Percentiles rank a stretch among this genome's conserved stretches.
Conservation (phyloP, 306 rosid species). For the Malus fusca region DNA sequence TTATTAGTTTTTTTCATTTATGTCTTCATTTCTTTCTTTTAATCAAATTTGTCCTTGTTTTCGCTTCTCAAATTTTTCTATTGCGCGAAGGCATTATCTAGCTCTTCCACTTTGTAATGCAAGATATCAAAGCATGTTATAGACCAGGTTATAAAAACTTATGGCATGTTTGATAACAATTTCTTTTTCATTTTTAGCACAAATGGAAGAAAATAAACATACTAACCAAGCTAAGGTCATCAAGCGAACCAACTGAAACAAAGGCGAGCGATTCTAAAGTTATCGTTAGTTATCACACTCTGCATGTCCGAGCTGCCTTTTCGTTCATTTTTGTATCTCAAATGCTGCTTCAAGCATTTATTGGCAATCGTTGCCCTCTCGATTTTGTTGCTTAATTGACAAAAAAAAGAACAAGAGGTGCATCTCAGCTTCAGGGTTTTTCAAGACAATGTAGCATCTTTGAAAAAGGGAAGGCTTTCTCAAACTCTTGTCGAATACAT, state of each 20-base stretch:
- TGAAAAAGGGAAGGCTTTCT: conserved; percentile 20
- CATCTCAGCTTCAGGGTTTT: conserved; percentile 55
- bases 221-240: conserved; percentile 63
- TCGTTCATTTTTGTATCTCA: conserved; percentile 5
- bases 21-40: background rate
- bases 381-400: conserved; percentile 21
- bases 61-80: conserved; percentile 37
- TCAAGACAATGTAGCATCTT: conserved; percentile 29
- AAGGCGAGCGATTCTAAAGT: conserved; percentile 30
- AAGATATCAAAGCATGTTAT: background rate
- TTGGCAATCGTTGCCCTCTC: conserved; percentile 23
- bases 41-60: conserved; percentile 14
- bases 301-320: conserved; percentile 17
- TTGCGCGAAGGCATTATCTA: conserved; percentile 60
- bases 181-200: background rate
- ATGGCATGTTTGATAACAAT: too few relatives aligned
- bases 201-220: background rate
- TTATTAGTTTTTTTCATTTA: background rate
- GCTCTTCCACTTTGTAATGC: conserved; percentile 51
- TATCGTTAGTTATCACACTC: conserved; percentile 3
- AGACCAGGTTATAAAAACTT: background rate
- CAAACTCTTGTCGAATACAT: conserved; percentile 43
- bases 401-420: conserved; percentile 54
- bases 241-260: conserved; percentile 32
- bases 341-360: conserved; percentile 41